Base-by-base conservation (phyloP, 176 grass and related monocot species). In the Oryza punctata region DNA sequence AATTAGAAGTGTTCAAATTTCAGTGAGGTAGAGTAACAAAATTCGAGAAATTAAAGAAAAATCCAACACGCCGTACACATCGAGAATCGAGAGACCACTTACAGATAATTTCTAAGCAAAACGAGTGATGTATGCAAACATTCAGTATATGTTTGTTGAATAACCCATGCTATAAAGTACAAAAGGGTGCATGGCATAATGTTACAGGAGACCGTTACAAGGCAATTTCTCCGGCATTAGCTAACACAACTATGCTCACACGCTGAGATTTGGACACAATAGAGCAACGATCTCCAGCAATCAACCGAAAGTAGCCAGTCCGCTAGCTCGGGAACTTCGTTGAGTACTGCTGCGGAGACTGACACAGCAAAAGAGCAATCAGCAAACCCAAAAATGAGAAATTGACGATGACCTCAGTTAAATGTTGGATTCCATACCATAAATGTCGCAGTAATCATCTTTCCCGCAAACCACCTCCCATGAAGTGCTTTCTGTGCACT, bases 401-500 rank as follows among this genome's bases (percentile, higher is more conserved):
- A 7, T 69, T n/a, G 16, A 76, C 0, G 28, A 49, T 12, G 47
- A 12, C 50, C 2, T 75, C 54, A 45, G 7, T 4, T 4, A 1
- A 40, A 63, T 30, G 23, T 1, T 67, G 52, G 44, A 70, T 47
- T 67, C 44, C 43, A 43, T 91, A 98, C 96, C 96, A 98, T 92
- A 57, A 78, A 98, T 50, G 90, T 95, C 52, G 96, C 93, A 47
- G 93, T 96, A 12, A 98, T 98, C 93, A 95, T 98, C 87, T 98
- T 98, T 64, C 96, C 96, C 6, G 96, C 93, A 90, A 98, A 98
- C 96, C 96, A 98, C 84, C 96, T 91, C 21, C 96, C 96, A 72
- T 98, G 96, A 19, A 99, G 91, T 23, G 93, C 93, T 75, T 79
- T 91, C 66, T 99, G 93, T 46, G 96, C 96, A 40, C 78, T 81